Conservation (phyloP, 495 filamentous ascomycete genomes). For the Neurospora sp. region DNA sequence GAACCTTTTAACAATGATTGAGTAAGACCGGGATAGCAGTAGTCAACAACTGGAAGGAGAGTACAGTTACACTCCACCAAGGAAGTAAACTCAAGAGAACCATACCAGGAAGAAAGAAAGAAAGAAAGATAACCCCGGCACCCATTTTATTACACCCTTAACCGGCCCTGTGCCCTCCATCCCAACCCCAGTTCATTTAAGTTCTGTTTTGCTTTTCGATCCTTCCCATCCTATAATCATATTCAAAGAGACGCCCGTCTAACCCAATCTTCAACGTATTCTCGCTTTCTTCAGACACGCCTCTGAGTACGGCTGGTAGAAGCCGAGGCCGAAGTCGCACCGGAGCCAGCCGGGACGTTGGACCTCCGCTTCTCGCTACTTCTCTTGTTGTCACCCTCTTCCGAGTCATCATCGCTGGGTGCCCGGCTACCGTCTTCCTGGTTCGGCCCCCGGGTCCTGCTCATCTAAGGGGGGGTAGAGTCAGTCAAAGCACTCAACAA, state of each 20-base stretch:
- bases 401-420: slow-evolving; percentile 35
- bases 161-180: not conserved
- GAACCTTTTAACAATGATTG: not conserved
- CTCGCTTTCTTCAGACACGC: not conserved
- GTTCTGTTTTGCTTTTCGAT: not conserved
- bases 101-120: not conserved
- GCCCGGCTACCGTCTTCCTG: slow-evolving; percentile 27
- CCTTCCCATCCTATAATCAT: not conserved
- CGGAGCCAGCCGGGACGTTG: not conserved
- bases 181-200: not conserved
- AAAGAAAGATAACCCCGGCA: not conserved
- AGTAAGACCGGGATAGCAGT: not conserved
- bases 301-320: not conserved
- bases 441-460: slow-evolving; percentile 26
- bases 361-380: not conserved
- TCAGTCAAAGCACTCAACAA: slow-evolving; percentile 7
- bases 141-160: not conserved
- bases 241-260: not conserved
- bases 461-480: slow-evolving; percentile 23
- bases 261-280: not conserved
- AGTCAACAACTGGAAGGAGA: not conserved
- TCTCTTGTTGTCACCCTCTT: slow-evolving; percentile 25
- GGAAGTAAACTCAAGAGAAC: not conserved
- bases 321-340: not conserved
- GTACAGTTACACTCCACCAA: not conserved